These are phyloP conservation scores for Aspergillus intermedius DNA, from an alignment of 2,329 filamentous ascomycete genomes.

Conservation along the genomic window DNA sequence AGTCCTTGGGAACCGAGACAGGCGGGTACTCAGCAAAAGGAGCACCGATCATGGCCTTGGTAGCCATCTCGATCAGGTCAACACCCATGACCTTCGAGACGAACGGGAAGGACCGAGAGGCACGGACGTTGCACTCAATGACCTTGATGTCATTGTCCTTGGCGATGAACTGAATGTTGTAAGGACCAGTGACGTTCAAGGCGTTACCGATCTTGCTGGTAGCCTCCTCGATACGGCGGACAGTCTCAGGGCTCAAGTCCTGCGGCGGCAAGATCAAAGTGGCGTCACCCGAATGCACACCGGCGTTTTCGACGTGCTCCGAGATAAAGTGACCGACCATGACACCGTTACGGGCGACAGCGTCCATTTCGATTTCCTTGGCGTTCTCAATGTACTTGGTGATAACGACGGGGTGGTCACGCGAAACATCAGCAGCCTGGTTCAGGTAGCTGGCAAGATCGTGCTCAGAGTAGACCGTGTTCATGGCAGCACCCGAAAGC, in stretches of 20 bases:
- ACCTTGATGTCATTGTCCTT: constrained; percentile 99
- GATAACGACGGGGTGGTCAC: constrained; percentile 94
- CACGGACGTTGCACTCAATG: constrained; percentile 96
- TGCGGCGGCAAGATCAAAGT: constrained; percentile 92
- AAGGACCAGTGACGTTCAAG: constrained; percentile 91
- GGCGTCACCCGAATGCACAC: constrained; percentile 96
- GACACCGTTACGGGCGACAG: constrained; percentile 80
- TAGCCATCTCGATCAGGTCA: constrained; percentile 96
- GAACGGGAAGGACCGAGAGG: constrained; percentile 94
- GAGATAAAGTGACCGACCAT: constrained; percentile 96
- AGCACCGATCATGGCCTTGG: constrained; percentile 86
- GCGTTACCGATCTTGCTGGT: constrained; percentile 92
- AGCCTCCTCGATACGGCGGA: constrained; percentile 85
- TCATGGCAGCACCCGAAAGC: constrained; percentile 95
- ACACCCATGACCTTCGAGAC: constrained; percentile 98
- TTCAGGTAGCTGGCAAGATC: constrained; percentile 82
- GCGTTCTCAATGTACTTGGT: constrained; percentile 99
- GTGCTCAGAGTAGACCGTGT: constrained; percentile 94
- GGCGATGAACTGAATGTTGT: constrained; percentile 99
- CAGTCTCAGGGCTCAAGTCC: constrained; percentile 82
- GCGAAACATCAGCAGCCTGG: constrained; percentile 87
- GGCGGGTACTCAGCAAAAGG: constrained; percentile 77
- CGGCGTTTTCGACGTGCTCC: constrained; percentile 97
- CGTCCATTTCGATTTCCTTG: constrained; percentile 99
- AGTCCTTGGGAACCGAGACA: constrained; percentile 66